phyloP scores from a whole-genome alignment of 2,329 filamentous ascomycete species.

The Ascochyta pisi region DNA sequence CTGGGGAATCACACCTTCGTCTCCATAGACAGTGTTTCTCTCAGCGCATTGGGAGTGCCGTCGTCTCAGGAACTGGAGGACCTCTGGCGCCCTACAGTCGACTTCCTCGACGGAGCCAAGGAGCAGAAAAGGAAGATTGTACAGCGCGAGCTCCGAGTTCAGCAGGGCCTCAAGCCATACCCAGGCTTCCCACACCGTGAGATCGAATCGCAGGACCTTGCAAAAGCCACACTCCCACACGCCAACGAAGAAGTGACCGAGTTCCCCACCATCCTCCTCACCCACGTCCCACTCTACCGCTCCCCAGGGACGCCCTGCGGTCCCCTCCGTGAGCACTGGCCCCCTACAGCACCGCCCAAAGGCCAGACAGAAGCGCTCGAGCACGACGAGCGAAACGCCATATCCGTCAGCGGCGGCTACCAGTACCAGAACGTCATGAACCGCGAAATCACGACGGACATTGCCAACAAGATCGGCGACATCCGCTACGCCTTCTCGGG shows the following conservation, averaged over 20 bases:
- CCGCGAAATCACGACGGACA: slow-evolving; percentile 73
- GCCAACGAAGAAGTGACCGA: slow-evolving; percentile 59
- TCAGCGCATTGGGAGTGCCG: slow-evolving; percentile 73
- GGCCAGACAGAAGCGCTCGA: slow-evolving; percentile 62
- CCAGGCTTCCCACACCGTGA: slow-evolving; percentile 65
- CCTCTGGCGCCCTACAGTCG: slow-evolving; percentile 77
- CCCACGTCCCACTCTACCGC: slow-evolving; percentile 89
- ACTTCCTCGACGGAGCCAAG: slow-evolving; percentile 75
- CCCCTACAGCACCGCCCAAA: slow-evolving; percentile 68
- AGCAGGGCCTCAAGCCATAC: slow-evolving; percentile 66
- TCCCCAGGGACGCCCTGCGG: slow-evolving; percentile 85
- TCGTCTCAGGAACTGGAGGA: slow-evolving; percentile 59
- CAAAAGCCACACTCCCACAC: slow-evolving; percentile 39
- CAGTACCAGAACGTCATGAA: slow-evolving; percentile 97
- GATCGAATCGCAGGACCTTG: slow-evolving; percentile 60
- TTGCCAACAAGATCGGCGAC: slow-evolving; percentile 81
- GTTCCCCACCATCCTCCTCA: slow-evolving; percentile 86
- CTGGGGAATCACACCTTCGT: slow-evolving; percentile 96
- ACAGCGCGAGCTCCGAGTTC: slow-evolving; percentile 70
- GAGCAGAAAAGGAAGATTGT: slow-evolving; percentile 71
- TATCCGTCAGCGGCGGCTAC: slow-evolving; percentile 79
- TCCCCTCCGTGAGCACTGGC: slow-evolving; percentile 82
- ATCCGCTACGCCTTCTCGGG: slow-evolving; percentile 89
- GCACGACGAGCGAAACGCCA: slow-evolving; percentile 76
- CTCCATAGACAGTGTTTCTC: slow-evolving; percentile 84